Conservation (phyloP, 768 basidiomycete species). For the Russula lepida region DNA sequence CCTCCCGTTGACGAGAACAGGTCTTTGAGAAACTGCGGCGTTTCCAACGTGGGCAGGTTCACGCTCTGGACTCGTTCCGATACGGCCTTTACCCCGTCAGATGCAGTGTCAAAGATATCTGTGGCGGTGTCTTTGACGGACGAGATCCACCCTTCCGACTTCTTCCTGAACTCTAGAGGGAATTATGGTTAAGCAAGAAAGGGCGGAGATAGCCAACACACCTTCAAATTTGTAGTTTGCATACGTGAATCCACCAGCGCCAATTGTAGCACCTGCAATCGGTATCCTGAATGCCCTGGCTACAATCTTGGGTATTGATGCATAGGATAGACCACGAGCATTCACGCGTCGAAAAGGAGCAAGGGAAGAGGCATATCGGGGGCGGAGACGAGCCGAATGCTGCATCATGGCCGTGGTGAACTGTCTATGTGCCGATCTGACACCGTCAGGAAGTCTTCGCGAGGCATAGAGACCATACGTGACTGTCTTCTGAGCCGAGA, state of each 20-base stretch:
- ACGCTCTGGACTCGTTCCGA: conserved; percentile 52
- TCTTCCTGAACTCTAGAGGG: conserved; percentile 57
- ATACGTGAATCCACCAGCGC: conserved; percentile 86
- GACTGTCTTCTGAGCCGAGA: conserved; percentile 37
- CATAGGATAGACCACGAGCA: conserved; percentile 72
- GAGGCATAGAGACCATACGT: conserved; percentile 46
- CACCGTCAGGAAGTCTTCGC: conserved; percentile 27
- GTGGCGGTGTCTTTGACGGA: conserved; percentile 60
- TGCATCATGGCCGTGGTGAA: conserved; percentile 49
- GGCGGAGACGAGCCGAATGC: conserved; percentile 37
- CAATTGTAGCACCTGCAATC: conserved; percentile 80
- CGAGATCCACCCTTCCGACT: conserved; percentile 56
- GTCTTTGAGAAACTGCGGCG: conserved; percentile 64
- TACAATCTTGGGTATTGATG: conserved; percentile 82
- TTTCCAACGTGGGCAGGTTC: conserved; percentile 45
- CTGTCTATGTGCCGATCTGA: conserved; percentile 47
- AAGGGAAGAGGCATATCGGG: conserved; percentile 39
- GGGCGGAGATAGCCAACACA: conserved; percentile 29
- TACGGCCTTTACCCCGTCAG: conserved; percentile 55
- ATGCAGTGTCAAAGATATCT: conserved; percentile 65
- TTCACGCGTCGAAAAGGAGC: conserved; percentile 55
- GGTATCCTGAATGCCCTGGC: conserved; percentile 84
- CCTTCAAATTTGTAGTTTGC: conserved; percentile 97
- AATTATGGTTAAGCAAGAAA: background rate
- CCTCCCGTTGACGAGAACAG: conserved; percentile 33